phyloP scores from a whole-genome alignment of 148 eudicot species.

The Agrostemma githago region DNA sequence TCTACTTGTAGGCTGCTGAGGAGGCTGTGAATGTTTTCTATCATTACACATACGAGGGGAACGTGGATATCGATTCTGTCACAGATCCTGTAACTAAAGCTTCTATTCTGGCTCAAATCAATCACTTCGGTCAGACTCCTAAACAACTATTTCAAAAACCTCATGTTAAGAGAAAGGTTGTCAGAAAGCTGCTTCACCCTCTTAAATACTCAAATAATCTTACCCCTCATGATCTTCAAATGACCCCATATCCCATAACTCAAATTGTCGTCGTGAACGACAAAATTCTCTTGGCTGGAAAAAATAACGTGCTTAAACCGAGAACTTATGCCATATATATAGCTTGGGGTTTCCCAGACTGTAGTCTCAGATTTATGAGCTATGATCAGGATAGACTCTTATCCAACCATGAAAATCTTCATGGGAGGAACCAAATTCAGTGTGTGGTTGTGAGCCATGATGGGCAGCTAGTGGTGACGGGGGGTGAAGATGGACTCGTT shows the following conservation, averaged over 20 bases:
- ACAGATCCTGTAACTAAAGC: constrained; percentile 96
- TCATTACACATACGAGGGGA: constrained; percentile 95
- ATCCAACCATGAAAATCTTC: constrained; percentile 98
- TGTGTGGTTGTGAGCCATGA: constrained; percentile 84
- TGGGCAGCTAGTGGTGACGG: constrained; percentile 75
- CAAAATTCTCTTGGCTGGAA: constrained; percentile 63
- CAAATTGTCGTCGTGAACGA: constrained; percentile 65
- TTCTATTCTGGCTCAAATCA: constrained; percentile 91
- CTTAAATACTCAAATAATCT: constrained; percentile 60
- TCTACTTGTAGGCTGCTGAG: constrained; percentile 77
- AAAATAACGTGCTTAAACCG: constrained; percentile 73
- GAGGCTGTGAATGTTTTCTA: constrained; percentile 96
- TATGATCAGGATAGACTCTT: constrained; percentile 81
- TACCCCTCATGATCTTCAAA: constrained; percentile 59
- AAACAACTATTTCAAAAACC: constrained; percentile 84
- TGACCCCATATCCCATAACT: constrained; percentile 58
- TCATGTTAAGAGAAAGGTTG: constrained; percentile 69
- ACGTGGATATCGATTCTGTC: constrained; percentile 88
- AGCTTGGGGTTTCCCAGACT: constrained; percentile 95
- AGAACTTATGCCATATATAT: constrained; percentile 71
- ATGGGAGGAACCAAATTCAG: constrained; percentile 77
- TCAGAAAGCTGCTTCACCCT: constrained; percentile 60
- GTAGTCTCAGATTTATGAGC: constrained; percentile 74
- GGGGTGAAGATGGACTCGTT: constrained; percentile 80
- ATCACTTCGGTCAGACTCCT: constrained; percentile 98